A percentile compares a stretch with the other conserved stretches of the same genome.
phyloP scores from a whole-genome alignment of 2,329 filamentous ascomycete species.

The Talaromyces sp. region DNA sequence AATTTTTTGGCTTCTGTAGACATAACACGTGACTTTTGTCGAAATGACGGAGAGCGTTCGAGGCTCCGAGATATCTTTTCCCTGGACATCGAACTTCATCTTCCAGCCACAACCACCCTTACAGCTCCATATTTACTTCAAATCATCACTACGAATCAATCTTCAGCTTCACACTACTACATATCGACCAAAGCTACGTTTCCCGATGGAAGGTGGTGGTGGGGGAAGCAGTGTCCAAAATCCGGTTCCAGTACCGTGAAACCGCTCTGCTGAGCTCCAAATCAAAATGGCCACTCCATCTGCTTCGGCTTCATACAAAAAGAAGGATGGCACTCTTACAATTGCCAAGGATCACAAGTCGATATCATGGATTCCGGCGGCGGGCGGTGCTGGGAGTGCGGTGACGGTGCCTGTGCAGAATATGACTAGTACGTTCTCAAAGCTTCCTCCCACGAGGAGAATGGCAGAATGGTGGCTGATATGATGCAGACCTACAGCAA shows the following conservation, averaged over 20 bases:
- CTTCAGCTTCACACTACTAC: not conserved
- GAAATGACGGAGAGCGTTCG: not conserved
- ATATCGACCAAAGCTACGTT: not conserved
- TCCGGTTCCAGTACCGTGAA: slow-evolving; percentile 36
- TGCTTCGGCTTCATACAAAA: slow-evolving; percentile 80
- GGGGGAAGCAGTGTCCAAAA: slow-evolving; percentile 31
- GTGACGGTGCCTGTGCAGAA: slow-evolving; percentile 69
- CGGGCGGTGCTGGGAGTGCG: slow-evolving; percentile 58
- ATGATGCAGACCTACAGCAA: slow-evolving; percentile 79
- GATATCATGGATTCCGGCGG: slow-evolving; percentile 76
- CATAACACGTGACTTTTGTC: slow-evolving; percentile 1
- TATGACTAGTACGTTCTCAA: slow-evolving; percentile 68
- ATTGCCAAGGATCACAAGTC: slow-evolving; percentile 69
- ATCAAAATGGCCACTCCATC: slow-evolving; percentile 49
- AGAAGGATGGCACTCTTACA: slow-evolving; percentile 83
- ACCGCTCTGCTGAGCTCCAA: slow-evolving; percentile 20
- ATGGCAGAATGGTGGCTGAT: not conserved
- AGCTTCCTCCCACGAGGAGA: not conserved
- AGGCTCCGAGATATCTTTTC: not conserved
- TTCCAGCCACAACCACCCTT: not conserved
- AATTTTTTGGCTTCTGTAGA: not conserved
- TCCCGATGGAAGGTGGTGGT: slow-evolving; percentile 18
- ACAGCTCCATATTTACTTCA: not conserved
- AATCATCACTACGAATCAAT: not conserved
- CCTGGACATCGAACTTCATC: not conserved